A percentile compares a stretch with the other conserved stretches of the same genome.
phyloP scores from a whole-genome alignment of 2,329 filamentous ascomycete species.

The Cryphonectria naterciae region DNA sequence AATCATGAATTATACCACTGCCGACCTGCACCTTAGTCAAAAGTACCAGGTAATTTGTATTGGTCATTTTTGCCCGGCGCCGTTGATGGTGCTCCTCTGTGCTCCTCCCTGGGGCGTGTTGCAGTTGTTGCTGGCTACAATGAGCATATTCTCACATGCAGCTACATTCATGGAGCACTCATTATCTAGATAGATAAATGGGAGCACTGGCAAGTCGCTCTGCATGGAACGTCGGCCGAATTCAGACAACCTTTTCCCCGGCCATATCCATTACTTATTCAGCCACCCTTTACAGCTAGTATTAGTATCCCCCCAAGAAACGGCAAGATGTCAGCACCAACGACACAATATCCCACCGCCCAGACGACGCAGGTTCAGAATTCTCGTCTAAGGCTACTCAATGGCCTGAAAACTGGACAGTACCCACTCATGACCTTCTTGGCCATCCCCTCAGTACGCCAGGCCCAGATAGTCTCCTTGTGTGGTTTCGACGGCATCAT shows the following conservation, averaged over 20 bases:
- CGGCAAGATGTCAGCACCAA: conserved; percentile 11
- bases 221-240: not conserved
- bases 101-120: not conserved
- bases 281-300: not conserved
- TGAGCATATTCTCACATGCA: not conserved
- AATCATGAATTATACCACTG: not conserved
- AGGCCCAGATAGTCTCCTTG: conserved; percentile 52
- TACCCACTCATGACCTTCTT: conserved; percentile 54
- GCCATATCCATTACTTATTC: not conserved
- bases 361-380: conserved; percentile 43
- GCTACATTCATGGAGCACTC: not conserved
- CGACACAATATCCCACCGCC: conserved; percentile 35
- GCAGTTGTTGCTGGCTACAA: not conserved
- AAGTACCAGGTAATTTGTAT: not conserved
- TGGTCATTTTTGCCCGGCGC: not conserved
- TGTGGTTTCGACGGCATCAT: conserved; percentile 55
- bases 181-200: not conserved
- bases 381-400: conserved; percentile 47
- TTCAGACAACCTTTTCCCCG: not conserved
- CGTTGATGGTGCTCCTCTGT: conserved; percentile 4
- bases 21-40: not conserved
- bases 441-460: conserved; percentile 50
- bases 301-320: not conserved
- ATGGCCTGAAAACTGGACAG: conserved; percentile 44
- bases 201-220: not conserved